Evolutionary conservation across 192 early-diverging fungal species (phyloP), one percentile per base, ranked within the genome.

Genomic region (Gamsiella multidivaricata): DNA sequence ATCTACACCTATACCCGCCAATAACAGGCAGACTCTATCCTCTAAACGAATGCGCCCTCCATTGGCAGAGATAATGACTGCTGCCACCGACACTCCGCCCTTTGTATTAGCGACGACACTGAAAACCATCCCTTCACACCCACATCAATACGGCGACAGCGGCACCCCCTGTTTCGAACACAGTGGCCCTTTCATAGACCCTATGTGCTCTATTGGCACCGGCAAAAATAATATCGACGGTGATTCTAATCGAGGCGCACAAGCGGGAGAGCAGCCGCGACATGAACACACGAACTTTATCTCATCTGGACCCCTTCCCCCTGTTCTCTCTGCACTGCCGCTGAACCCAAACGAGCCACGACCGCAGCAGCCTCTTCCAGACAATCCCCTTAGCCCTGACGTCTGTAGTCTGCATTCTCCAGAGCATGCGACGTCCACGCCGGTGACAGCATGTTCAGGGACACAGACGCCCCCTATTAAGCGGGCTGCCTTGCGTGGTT

Each of bases 21-120:
- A 55, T n/a, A 41, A 42, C 11, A 39, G 20, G 23, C 49, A 43
- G 34, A 54, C 71, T 14, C 49, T 65, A 23, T 67, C 72, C 34
- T 53, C 65, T 25, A 76, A 76, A 37, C 51, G 72, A 5, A 67
- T 61, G 59, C 72, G 72, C 32, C 72, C 64, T 37, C 65, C 64
- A 14, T 28, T 67, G 20, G 51, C 65, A 53, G 72, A 76, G 29
- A 76, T 76, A 9, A 51, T 56, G 12, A 73, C 54, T 22, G 9
- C 49, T 4, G 26, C 49, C 18, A n/a, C 22, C 49, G 49, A 23
- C 46, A 31, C 42, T 6, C 54, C 52, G 9, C 43, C 64, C 18
- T 34, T 42, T 22, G 18, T 43, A 47, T 32, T 43, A 11, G 39
- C 39, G 17, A 6, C 17, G 32, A 4, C 20, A 6, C 34, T 59